Conservation (phyloP, 352 stramenopile species). For the Globisporangium solare region DNA sequence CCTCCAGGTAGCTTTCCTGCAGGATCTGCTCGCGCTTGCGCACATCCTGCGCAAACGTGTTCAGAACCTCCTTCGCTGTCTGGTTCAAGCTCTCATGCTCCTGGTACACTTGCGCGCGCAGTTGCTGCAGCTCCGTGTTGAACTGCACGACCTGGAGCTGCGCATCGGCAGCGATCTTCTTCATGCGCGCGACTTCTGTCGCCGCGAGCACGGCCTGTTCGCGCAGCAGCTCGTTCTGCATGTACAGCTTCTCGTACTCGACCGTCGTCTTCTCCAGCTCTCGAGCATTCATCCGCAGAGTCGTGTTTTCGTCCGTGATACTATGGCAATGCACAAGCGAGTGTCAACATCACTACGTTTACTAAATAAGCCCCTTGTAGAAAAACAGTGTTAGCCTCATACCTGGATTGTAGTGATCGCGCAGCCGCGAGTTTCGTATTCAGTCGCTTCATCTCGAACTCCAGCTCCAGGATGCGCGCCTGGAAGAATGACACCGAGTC, state of each 20-base stretch:
- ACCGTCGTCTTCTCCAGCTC: constrained; percentile 44
- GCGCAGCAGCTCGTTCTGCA: constrained; percentile 62
- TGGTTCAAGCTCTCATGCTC: constrained; percentile 27
- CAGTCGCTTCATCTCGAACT: constrained; percentile 67
- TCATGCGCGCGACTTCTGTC: constrained; percentile 39
- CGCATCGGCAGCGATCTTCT: constrained; percentile 26
- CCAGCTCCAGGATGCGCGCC: constrained; percentile 50
- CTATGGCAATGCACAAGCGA: constrained; percentile 9
- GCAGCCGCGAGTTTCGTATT: constrained; percentile 56
- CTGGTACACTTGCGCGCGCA: constrained; percentile 38
- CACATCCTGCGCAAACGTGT: constrained; percentile 36
- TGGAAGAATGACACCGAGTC: constrained; percentile 51
- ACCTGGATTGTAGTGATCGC: constrained; percentile 43
- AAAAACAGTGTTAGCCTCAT: background rate
- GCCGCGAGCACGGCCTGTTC: constrained; percentile 43
- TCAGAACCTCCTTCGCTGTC: constrained; percentile 39
- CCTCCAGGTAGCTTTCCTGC: constrained; percentile 57
- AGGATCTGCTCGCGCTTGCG: constrained; percentile 49
- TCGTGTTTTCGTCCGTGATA: constrained; percentile 68
- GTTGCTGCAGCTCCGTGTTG: constrained; percentile 25
- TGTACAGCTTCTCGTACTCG: constrained; percentile 42
- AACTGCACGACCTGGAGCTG: constrained; percentile 30
- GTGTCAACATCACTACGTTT: background rate
- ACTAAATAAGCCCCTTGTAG: background rate
- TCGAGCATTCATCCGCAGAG: constrained; percentile 39